These are phyloP conservation scores for Phaeosphaeria sp. DNA, from an alignment of 2,329 filamentous ascomycete species.

Conservation along the genomic window DNA sequence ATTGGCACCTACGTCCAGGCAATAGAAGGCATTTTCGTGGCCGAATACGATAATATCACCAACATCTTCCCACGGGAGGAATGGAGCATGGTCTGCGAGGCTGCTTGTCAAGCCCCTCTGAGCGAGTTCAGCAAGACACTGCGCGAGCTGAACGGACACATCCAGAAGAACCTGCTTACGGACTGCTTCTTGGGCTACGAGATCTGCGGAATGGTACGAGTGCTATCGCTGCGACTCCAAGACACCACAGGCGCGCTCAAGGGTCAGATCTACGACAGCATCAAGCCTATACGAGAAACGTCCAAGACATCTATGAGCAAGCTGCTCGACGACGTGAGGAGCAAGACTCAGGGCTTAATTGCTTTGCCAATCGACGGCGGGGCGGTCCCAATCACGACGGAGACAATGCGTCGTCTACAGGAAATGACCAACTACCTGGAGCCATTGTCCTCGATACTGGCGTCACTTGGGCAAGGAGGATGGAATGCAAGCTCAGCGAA, in stretches of 20 bases:
- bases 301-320: slow-evolving; percentile 85
- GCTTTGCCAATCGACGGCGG: slow-evolving; percentile 79
- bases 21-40: slow-evolving; percentile 83
- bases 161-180: slow-evolving; percentile 83
- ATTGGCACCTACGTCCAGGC: slow-evolving; percentile 88
- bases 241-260: slow-evolving; percentile 86
- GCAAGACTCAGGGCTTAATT: slow-evolving; percentile 69
- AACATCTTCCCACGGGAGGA: slow-evolving; percentile 86
- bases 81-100: slow-evolving; percentile 79
- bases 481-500: slow-evolving; percentile 68
- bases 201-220: slow-evolving; percentile 87
- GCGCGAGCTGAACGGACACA: slow-evolving; percentile 86
- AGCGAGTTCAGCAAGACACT: slow-evolving; percentile 85
- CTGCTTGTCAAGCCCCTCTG: slow-evolving; percentile 79
- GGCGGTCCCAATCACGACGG: slow-evolving; percentile 76
- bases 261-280: slow-evolving; percentile 77
- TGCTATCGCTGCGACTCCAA: slow-evolving; percentile 80
- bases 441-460: slow-evolving; percentile 87
- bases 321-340: slow-evolving; percentile 82
- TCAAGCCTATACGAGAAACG: slow-evolving; percentile 90
- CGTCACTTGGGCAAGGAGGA: slow-evolving; percentile 89
- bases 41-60: slow-evolving; percentile 91
- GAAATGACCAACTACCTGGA: slow-evolving; percentile 86
- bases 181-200: slow-evolving; percentile 97
- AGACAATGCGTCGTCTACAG: slow-evolving; percentile 86